Conservation (phyloP, 352 stramenopile species). For the Globisporangium spiculum region DNA sequence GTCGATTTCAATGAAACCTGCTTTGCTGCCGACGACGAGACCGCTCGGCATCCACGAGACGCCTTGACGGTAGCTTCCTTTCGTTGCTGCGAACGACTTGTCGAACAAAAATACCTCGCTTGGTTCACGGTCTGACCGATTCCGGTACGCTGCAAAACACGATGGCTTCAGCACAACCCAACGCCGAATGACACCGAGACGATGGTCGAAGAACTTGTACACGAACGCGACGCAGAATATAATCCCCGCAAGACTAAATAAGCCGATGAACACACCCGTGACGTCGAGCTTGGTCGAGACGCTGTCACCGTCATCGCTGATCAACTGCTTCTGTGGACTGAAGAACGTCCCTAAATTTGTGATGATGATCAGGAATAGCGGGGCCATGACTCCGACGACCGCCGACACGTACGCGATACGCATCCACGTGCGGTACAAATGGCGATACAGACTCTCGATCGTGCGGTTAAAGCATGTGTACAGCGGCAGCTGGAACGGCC, state of each 20-base stretch:
- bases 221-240: slow-evolving; percentile 75
- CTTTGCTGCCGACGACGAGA: slow-evolving; percentile 73
- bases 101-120: slow-evolving; percentile 88
- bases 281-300: slow-evolving; percentile 52
- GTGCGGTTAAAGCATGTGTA: slow-evolving; percentile 85
- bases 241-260: slow-evolving; percentile 48
- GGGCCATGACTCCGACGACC: slow-evolving; percentile 82
- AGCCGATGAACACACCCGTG: slow-evolving; percentile 49
- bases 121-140: slow-evolving; percentile 69
- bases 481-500: slow-evolving; percentile 78
- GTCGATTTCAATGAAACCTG: slow-evolving; percentile 83
- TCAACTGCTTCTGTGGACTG: slow-evolving; percentile 52
- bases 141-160: slow-evolving; percentile 79
- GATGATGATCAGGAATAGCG: slow-evolving; percentile 67
- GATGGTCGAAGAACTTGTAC: slow-evolving; percentile 88
- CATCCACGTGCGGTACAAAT: slow-evolving; percentile 86
- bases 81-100: slow-evolving; percentile 72
- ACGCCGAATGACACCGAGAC: slow-evolving; percentile 78
- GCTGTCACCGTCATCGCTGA: slow-evolving; percentile 36
- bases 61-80: slow-evolving; percentile 80
- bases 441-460: slow-evolving; percentile 78
- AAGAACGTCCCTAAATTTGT: slow-evolving; percentile 72
- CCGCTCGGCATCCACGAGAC: slow-evolving; percentile 88
- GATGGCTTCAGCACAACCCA: slow-evolving; percentile 87
- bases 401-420: slow-evolving; percentile 79